These are phyloP conservation scores for Jamesozyma lodderae DNA, from an alignment of 805 yeast species.

Conservation along the genomic window DNA sequence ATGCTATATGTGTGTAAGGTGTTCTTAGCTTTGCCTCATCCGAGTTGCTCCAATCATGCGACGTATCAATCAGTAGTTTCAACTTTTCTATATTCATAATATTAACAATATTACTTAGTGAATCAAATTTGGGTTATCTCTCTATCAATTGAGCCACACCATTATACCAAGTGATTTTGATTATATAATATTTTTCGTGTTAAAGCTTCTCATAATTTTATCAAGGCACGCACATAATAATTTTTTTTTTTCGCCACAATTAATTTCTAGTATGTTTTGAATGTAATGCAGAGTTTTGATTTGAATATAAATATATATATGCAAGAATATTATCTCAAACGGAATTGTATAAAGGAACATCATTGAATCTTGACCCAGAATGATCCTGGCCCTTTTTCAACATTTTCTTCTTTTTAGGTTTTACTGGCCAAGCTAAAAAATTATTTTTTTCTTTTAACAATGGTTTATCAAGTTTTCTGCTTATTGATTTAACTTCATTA, in stretches of 20 bases:
- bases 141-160: too few relatives aligned
- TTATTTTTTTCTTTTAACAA: constrained; percentile 15
- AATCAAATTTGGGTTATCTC: too few relatives aligned
- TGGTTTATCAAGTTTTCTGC: constrained; percentile 18
- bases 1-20: constrained; percentile 45
- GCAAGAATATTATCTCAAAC: not conserved
- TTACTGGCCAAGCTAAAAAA: constrained; percentile 20
- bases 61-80: constrained; percentile 7
- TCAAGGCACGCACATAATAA: too few relatives aligned
- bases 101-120: too few relatives aligned
- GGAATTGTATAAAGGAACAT: constrained; percentile 14
- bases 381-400: constrained; percentile 1
- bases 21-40: constrained; percentile 27
- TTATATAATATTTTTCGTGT: too few relatives aligned
- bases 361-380: constrained; percentile 6
- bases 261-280: too few relatives aligned
- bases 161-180: too few relatives aligned
- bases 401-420: constrained; percentile 9
- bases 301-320: not conserved
- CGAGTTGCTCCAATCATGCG: constrained; percentile 25
- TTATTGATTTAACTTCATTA: constrained; percentile 18
- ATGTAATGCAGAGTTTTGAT: too few relatives aligned
- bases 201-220: too few relatives aligned
- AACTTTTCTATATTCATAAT: constrained; percentile 3
- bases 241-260: too few relatives aligned